Evolutionary conservation across 257 asterid genomes (phyloP).

Genomic region (Orobanche coerulescens): DNA sequence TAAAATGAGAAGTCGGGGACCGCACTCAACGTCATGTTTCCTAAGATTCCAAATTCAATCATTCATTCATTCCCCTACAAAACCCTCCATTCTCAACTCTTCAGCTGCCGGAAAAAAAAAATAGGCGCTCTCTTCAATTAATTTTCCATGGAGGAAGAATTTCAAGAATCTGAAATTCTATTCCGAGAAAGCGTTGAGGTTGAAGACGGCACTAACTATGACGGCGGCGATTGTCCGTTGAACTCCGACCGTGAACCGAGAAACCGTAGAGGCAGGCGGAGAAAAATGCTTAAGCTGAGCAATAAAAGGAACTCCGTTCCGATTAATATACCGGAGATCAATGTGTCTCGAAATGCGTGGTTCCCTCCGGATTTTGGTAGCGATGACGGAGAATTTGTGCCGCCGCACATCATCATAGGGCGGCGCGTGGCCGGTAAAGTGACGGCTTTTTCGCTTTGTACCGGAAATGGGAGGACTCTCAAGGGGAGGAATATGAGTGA

Average conservation of each 20-base stretch:
- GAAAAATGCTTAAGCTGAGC: conserved; percentile 12
- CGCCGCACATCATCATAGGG: conserved; percentile 65
- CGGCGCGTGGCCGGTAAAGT: conserved; percentile 53
- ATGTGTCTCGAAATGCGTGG: conserved; percentile 22
- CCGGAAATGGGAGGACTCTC: conserved; percentile 57
- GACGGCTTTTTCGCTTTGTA: conserved; percentile 58
- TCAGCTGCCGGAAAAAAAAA: not conserved
- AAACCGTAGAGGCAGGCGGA: conserved; percentile 16
- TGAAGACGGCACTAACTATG: not conserved
- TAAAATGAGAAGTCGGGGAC: conserved; percentile 21
- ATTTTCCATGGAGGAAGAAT: conserved; percentile 58
- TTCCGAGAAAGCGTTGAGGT: conserved; percentile 29
- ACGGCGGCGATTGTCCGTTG: not conserved
- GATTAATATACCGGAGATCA: conserved; percentile 36
- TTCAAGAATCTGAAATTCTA: conserved; percentile 59
- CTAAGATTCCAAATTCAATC: conserved; percentile 19
- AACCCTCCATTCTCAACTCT: conserved; percentile 4
- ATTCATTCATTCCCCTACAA: conserved; percentile 11
- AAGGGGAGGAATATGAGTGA: conserved; percentile 72
- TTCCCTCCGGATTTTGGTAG: conserved; percentile 17
- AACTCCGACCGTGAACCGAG: conserved; percentile 6
- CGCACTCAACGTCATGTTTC: conserved; percentile 29
- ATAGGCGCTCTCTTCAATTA: not conserved
- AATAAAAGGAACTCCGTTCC: conserved; percentile 23
- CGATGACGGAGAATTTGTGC: conserved; percentile 52